Evolutionary conservation across 176 grass and related monocot species (phyloP).

Genomic region (Pharus latifolius): DNA sequence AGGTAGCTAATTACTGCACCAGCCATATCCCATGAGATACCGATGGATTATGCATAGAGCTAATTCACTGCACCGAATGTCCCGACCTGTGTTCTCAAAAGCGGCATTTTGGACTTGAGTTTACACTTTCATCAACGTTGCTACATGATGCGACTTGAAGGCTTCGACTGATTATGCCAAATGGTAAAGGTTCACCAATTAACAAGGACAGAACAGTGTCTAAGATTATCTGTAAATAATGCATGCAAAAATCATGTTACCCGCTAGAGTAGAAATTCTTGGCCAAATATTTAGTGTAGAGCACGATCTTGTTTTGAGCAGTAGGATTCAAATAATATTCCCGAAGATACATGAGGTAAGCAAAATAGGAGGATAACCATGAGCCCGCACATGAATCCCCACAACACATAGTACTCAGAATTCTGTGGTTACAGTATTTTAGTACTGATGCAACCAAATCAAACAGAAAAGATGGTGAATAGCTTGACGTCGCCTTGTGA

Average conservation of each 20-base stretch:
- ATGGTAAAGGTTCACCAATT: not conserved
- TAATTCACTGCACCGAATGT: too few species aligned
- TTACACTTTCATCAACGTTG: too few species aligned
- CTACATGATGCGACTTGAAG: too few species aligned
- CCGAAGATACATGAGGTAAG: not conserved
- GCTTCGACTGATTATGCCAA: too few species aligned
- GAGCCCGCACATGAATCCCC: too few species aligned
- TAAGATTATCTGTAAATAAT: too few species aligned
- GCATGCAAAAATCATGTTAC: too few species aligned
- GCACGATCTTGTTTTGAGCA: not conserved
- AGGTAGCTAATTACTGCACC: not conserved
- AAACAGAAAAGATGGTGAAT: conserved; percentile 9
- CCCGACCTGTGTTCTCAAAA: too few species aligned
- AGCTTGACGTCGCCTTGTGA: not conserved
- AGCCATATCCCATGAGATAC: not conserved
- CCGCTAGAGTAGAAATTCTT: too few species aligned
- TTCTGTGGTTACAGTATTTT: conserved; percentile 4
- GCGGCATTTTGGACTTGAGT: too few species aligned
- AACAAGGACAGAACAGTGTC: not conserved
- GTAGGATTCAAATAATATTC: not conserved
- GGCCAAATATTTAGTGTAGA: not conserved
- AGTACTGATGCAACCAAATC: not conserved
- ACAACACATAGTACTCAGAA: not conserved
- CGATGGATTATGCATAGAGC: too few species aligned
- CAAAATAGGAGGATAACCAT: not conserved